Base-by-base conservation (phyloP, 495 filamentous ascomycete species). In the Daldinia bambusicola region DNA sequence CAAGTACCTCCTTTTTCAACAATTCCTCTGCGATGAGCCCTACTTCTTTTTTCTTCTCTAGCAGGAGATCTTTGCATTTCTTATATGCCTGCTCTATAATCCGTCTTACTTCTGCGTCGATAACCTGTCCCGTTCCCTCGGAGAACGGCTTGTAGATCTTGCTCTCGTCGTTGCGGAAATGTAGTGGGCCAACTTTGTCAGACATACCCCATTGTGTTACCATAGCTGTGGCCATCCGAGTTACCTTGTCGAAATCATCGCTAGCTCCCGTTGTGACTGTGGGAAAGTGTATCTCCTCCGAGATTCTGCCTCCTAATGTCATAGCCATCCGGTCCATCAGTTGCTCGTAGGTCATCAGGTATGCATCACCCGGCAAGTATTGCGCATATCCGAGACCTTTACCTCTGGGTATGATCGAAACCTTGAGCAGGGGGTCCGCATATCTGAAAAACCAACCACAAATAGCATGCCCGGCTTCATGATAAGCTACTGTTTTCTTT, bases 311-410 rank as follows among this genome's bases (percentile, higher is more conserved):
- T 72, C 92, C 95, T 41, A 99, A 88, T 16, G 95, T 97, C 95
- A 99, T 99, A 67, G 96, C 95, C 96, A 99, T 99, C 66, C 96
- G 93, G 80, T 99, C 95, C 94, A 98, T 98, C 30, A 99, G 83
- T 82, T 99, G 95, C 79, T 94, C 90, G 69, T 92, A 89, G 70
- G 89, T 97, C 93, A 99, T 92, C 59, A 98, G 86, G 79, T 98
- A 98, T 30, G 91, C 92, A 76, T 99, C 95, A 34, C 90, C 88
- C 2, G 95, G 95, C n/a, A 99, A 86, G 78, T 97, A 97, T 79
- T 99, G 95, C 7, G 95, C 95, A 77, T 99, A 99, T 18, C 95
- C 95, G 26, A 99, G 84, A 55, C 93, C 95, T 78, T 93, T 90
- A 67, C 94, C 95, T 77, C 95, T 93, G 13, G 95, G 95, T 75